Evolutionary conservation across 441 rosid genomes (phyloP), one percentile per base, ranked within the genome.

Genomic region (Bruguiera hainesii): DNA sequence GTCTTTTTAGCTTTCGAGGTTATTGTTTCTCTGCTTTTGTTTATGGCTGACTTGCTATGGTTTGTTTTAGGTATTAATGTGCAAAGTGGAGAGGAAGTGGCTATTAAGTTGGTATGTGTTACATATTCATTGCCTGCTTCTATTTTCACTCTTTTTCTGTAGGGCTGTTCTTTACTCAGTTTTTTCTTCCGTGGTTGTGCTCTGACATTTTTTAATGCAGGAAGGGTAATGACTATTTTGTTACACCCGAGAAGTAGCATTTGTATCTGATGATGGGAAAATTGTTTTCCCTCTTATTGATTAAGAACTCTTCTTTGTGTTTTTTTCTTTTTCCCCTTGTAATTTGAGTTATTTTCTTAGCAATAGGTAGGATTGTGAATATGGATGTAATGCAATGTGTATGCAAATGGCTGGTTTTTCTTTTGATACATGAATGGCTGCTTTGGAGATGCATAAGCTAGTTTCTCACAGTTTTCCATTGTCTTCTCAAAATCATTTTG

Each of bases 51-150:
- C 6, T 62, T 65, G 21, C 19, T 20, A 52, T 58, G 6, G 50
- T 55, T 64, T 63, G 66, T 65, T 80, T 63, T 75, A 94, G 97
- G 93, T 53, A 87, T 89, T 49, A 91, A 91, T 80, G 82, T 89
- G 61, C 96, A 89, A 74, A 91, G 86, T 35, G 97, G 98, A 72
- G 98, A 94, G 73, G 99, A 91, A 84, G 97, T 91, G 37, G 99
- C 97, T 73, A 87, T 94, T 61, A 94, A 94, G 80, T 79, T 94
- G 91, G 98, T 94, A 83, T 21, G 77, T 73, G 8, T 28, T 31
- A 11, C 35, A 58, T 31, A 11, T 30, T 19, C 19, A 26, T 13
- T 9, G 5, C 20, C 3, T 51, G 56, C 56, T n/a, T 51, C 56
- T 51, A 4, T 51, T 19, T 5, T 20, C 11, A 8, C 5, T 5